phyloP scores from a whole-genome alignment of 805 yeast genomes.

The Pichia pseudocactophila region DNA sequence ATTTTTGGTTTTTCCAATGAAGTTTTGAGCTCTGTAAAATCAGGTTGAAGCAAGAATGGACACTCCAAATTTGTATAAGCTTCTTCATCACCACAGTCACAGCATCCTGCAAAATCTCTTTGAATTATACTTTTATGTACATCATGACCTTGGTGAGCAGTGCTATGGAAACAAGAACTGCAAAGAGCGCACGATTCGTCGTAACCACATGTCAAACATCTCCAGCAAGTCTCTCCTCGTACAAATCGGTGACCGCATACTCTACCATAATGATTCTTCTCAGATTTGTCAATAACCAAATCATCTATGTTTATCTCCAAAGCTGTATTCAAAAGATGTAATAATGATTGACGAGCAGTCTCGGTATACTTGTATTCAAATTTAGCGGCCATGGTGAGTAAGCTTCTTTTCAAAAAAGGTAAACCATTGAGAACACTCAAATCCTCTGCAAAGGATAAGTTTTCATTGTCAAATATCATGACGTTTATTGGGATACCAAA shows the following conservation, averaged over 20 bases:
- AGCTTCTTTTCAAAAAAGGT: too few species aligned
- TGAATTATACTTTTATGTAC: conserved; percentile 56
- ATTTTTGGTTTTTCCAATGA: conserved; percentile 34
- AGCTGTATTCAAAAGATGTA: conserved; percentile 1
- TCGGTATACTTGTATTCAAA: conserved; percentile 10
- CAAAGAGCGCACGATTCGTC: conserved; percentile 86
- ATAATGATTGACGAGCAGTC: conserved; percentile 3
- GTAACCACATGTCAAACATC: conserved; percentile 66
- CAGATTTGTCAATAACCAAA: conserved; percentile 18
- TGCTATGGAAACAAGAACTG: conserved; percentile 60
- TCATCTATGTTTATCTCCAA: conserved; percentile 2
- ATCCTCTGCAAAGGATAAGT: too few species aligned
- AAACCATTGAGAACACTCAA: too few species aligned
- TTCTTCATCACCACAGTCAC: conserved; percentile 86
- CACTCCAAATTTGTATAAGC: conserved; percentile 64
- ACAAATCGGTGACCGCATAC: conserved; percentile 68
- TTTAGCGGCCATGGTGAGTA: background rate
- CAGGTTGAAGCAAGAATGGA: conserved; percentile 24
- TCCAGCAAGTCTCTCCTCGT: conserved; percentile 73
- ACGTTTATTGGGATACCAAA: too few species aligned
- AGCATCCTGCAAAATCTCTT: conserved; percentile 65
- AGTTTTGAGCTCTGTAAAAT: conserved; percentile 1
- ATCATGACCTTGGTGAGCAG: conserved; percentile 64
- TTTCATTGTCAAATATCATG: too few species aligned
- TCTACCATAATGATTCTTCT: conserved; percentile 45